phyloP scores from a whole-genome alignment of 1,284 basidiomycete species.

The Caloboletus inedulis region DNA sequence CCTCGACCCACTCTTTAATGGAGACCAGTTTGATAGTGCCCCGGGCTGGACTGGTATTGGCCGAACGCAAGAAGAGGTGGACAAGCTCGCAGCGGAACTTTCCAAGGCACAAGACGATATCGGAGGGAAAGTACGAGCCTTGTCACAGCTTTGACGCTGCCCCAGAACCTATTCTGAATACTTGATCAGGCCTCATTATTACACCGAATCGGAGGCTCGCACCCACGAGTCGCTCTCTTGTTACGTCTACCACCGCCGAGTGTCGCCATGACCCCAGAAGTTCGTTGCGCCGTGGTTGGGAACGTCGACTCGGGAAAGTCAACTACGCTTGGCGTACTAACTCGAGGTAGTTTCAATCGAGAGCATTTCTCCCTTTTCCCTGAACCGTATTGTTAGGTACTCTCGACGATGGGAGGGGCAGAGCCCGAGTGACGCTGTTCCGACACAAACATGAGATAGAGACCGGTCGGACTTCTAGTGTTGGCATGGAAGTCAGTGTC shows the following conservation, averaged over 20 bases:
- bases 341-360: slow-evolving; percentile 50
- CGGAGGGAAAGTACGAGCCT: slow-evolving; percentile 62
- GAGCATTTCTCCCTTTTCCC: slow-evolving; percentile 9
- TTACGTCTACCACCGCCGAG: slow-evolving; percentile 69
- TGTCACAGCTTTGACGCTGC: neutral
- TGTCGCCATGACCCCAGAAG: slow-evolving; percentile 77
- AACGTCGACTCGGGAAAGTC: slow-evolving; percentile 95
- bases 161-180: neutral
- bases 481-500: slow-evolving; percentile 85
- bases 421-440: slow-evolving; percentile 90
- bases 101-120: slow-evolving; percentile 60
- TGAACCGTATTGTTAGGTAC: slow-evolving; percentile 52
- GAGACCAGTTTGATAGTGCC: slow-evolving; percentile 41
- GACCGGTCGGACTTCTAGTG: slow-evolving; percentile 90
- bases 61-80: slow-evolving; percentile 51
- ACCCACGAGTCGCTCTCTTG: slow-evolving; percentile 56
- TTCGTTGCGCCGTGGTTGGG: slow-evolving; percentile 92
- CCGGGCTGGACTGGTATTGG: slow-evolving; percentile 54
- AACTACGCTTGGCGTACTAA: slow-evolving; percentile 87
- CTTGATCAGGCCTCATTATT: slow-evolving; percentile 51
- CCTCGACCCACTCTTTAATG: slow-evolving; percentile 49
- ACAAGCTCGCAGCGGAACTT: slow-evolving; percentile 44
- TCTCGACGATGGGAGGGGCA: slow-evolving; percentile 93
- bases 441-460: slow-evolving; percentile 98
- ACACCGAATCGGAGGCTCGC: slow-evolving; percentile 43